A percentile compares a stretch with the other conserved stretches of the same genome.
These are phyloP conservation scores for Ilyonectria mors-panacis DNA, from an alignment of 2,329 filamentous ascomycete genomes.

Conservation along the genomic window DNA sequence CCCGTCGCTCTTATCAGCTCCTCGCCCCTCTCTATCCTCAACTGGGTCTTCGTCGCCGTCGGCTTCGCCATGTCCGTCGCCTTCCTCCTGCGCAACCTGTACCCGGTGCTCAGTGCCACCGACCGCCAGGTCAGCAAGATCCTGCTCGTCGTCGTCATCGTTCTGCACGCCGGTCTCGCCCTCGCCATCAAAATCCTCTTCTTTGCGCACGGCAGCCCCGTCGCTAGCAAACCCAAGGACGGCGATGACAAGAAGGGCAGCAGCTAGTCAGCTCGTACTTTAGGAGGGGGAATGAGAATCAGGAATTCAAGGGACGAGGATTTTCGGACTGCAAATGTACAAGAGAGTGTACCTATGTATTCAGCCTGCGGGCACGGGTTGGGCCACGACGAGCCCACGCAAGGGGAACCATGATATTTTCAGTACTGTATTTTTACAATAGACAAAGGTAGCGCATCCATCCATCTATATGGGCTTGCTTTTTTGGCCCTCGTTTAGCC, in stretches of 20 bases:
- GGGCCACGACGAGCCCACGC: slow-evolving; percentile 13
- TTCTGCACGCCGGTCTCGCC: slow-evolving; percentile 89
- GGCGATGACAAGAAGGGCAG: slow-evolving; percentile 42
- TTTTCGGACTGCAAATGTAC: slow-evolving; percentile 22
- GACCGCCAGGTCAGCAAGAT: slow-evolving; percentile 93
- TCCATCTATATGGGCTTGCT: slow-evolving; percentile 11
- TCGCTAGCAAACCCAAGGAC: slow-evolving; percentile 57
- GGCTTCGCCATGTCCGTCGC: slow-evolving; percentile 87
- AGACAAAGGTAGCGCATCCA: slow-evolving; percentile 24
- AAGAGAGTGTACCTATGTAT: slow-evolving; percentile 22
- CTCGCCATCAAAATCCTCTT: slow-evolving; percentile 97
- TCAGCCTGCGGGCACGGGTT: slow-evolving; percentile 37
- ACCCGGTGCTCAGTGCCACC: slow-evolving; percentile 92
- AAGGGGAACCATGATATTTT: slow-evolving; percentile 13
- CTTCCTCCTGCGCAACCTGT: slow-evolving; percentile 89
- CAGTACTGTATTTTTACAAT: slow-evolving; percentile 31
- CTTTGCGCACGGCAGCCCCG: slow-evolving; percentile 83
- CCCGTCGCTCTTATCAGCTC: slow-evolving; percentile 93
- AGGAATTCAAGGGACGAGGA: slow-evolving; percentile 17
- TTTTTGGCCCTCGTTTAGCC: not conserved
- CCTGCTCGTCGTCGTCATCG: slow-evolving; percentile 85
- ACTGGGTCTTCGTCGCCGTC: slow-evolving; percentile 93
- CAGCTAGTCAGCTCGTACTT: slow-evolving; percentile 34
- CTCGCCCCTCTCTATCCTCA: slow-evolving; percentile 87
- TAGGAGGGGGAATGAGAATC: slow-evolving; percentile 17